These are phyloP conservation scores for Rhipidocladum racemiflorum DNA, from an alignment of 176 grass and related monocot genomes.

Conservation along the genomic window DNA sequence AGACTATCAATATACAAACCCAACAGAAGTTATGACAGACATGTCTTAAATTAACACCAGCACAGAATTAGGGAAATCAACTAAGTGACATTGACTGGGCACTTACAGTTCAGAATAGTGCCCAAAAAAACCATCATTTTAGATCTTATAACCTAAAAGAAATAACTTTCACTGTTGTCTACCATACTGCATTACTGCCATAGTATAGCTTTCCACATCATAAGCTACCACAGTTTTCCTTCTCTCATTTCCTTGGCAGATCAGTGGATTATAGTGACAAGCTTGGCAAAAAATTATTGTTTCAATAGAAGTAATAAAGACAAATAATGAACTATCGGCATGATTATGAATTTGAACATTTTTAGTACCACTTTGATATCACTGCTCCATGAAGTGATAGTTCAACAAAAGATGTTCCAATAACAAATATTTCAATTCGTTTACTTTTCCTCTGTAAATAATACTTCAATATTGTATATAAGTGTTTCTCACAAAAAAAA, in stretches of 20 bases:
- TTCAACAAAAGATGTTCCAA: background rate
- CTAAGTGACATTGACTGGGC: background rate
- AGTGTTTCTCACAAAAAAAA: background rate
- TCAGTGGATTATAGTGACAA: background rate
- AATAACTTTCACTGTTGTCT: background rate
- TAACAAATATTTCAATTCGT: background rate
- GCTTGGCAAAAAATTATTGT: background rate
- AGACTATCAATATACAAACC: background rate
- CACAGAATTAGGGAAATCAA: background rate
- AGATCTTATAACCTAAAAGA: background rate
- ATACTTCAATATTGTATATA: background rate
- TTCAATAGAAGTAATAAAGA: background rate
- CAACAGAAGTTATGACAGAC: background rate
- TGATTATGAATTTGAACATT: background rate
- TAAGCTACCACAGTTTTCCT: background rate
- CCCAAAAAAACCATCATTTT: background rate
- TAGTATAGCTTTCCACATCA: background rate
- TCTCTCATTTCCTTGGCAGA: background rate
- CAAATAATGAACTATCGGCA: background rate
- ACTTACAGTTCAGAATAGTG: background rate
- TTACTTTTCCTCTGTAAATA: background rate
- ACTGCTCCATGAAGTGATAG: background rate
- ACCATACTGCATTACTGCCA: background rate
- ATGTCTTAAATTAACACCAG: background rate
- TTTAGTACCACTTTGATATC: background rate